These are phyloP conservation scores for Candida mesenterica DNA, from an alignment of 1,139 yeast genomes.

Conservation along the genomic window DNA sequence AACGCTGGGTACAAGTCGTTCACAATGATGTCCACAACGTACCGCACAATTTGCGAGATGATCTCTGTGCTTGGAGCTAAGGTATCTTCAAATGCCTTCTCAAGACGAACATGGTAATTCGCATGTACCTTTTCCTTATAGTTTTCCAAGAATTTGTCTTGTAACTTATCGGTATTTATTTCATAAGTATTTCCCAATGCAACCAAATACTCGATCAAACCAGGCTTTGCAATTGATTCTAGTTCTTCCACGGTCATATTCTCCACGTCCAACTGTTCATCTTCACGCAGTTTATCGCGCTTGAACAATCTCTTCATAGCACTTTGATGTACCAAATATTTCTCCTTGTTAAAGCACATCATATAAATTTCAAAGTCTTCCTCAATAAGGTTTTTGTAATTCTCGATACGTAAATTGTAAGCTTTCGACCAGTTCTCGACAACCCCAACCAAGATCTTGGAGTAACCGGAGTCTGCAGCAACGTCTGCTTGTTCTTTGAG, in stretches of 20 bases:
- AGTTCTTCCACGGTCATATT: conserved; percentile 47
- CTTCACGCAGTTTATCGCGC: conserved; percentile 29
- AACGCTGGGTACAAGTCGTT: conserved; percentile 59
- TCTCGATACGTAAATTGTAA: conserved; percentile 57
- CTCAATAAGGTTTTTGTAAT: conserved; percentile 57
- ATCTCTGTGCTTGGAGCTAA: conserved; percentile 76
- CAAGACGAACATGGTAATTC: conserved; percentile 57
- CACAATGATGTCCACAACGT: conserved; percentile 64
- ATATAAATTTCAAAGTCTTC: conserved; percentile 53
- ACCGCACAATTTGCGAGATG: conserved; percentile 66
- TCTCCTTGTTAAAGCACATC: conserved; percentile 43
- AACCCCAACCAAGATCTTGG: conserved; percentile 79
- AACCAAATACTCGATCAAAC: conserved; percentile 75
- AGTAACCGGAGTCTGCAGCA: conserved; percentile 85
- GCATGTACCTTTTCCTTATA: conserved; percentile 67
- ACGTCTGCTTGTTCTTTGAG: conserved; percentile 90
- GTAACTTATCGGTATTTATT: conserved; percentile 77
- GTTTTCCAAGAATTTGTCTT: conserved; percentile 69
- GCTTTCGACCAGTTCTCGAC: conserved; percentile 69
- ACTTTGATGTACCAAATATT: conserved; percentile 37
- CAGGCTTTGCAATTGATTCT: conserved; percentile 64
- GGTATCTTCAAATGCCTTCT: conserved; percentile 57
- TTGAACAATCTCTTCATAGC: conserved; percentile 48
- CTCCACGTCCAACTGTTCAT: conserved; percentile 32
- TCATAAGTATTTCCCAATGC: conserved; percentile 86